These are phyloP conservation scores for Talaromyces amestolkiae DNA, from an alignment of 2,329 filamentous ascomycete genomes.

Conservation along the genomic window DNA sequence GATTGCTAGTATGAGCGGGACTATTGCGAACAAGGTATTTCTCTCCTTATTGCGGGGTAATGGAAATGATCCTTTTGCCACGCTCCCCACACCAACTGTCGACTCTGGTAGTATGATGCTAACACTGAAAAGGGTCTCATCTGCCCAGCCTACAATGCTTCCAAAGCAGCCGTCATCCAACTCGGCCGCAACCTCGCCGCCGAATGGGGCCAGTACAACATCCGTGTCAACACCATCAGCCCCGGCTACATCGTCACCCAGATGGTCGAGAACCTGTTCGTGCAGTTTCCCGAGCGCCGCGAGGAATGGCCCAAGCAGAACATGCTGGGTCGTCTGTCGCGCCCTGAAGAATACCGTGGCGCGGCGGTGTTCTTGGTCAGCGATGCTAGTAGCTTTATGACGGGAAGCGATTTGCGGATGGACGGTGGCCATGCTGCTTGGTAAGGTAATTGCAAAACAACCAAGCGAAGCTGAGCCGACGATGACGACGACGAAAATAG, in stretches of 20 bases:
- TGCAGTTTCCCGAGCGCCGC: slow-evolving; percentile 73
- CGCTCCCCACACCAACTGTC: background rate
- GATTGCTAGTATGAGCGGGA: slow-evolving; percentile 63
- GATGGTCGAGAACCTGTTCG: slow-evolving; percentile 46
- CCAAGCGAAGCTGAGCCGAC: background rate
- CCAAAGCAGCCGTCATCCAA: slow-evolving; percentile 50
- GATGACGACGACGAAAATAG: background rate
- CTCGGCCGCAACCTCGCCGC: slow-evolving; percentile 48
- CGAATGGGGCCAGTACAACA: slow-evolving; percentile 50
- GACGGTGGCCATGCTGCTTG: slow-evolving; percentile 56
- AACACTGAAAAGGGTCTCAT: slow-evolving; percentile 38
- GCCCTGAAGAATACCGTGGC: slow-evolving; percentile 66
- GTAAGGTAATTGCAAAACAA: slow-evolving; percentile 46
- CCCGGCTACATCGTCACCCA: slow-evolving; percentile 49
- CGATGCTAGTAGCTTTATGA: slow-evolving; percentile 56
- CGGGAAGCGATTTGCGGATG: slow-evolving; percentile 53
- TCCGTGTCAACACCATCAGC: slow-evolving; percentile 50
- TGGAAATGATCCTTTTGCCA: background rate
- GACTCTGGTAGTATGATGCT: too few species aligned
- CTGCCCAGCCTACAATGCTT: slow-evolving; percentile 50
- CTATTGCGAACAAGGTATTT: slow-evolving; percentile 54
- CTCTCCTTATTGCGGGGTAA: slow-evolving; percentile 12
- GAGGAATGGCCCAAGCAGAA: slow-evolving; percentile 79
- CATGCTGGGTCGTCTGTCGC: slow-evolving; percentile 71
- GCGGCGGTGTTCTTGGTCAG: slow-evolving; percentile 49